phyloP scores from a whole-genome alignment of 1,284 basidiomycete genomes.

The Mycena sp. region DNA sequence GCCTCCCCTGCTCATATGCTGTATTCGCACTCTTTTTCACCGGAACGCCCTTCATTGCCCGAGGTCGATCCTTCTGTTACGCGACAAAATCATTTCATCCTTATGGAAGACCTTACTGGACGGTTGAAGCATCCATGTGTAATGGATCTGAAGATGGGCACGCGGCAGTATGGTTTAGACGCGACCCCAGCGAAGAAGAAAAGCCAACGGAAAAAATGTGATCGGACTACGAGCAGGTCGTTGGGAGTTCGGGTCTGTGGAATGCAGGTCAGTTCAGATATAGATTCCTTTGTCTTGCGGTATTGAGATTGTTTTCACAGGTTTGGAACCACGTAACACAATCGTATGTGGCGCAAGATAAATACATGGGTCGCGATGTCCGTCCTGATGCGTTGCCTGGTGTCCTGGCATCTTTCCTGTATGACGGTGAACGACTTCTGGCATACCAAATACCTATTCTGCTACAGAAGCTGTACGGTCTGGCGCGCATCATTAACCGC shows the following conservation, averaged over 20 bases:
- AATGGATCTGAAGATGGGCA: slow-evolving; percentile 99
- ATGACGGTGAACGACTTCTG: slow-evolving; percentile 86
- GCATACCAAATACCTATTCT: slow-evolving; percentile 93
- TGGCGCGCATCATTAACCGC: slow-evolving; percentile 90
- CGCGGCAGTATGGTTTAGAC: slow-evolving; percentile 97
- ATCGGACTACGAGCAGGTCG: slow-evolving; percentile 91
- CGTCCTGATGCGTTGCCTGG: slow-evolving; percentile 86
- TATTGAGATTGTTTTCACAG: slow-evolving; percentile 51
- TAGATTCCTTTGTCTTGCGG: not conserved
- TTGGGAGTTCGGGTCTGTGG: slow-evolving; percentile 96
- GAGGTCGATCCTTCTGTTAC: slow-evolving; percentile 56
- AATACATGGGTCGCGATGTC: slow-evolving; percentile 95
- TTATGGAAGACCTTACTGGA: slow-evolving; percentile 99
- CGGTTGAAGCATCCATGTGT: slow-evolving; percentile 95
- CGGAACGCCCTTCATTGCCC: slow-evolving; percentile 33
- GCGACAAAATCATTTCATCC: slow-evolving; percentile 96
- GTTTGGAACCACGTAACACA: slow-evolving; percentile 90
- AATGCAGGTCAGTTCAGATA: slow-evolving; percentile 88
- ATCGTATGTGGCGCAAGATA: slow-evolving; percentile 93
- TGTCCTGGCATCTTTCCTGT: slow-evolving; percentile 86
- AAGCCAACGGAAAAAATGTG: slow-evolving; percentile 98
- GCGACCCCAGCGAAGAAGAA: slow-evolving; percentile 94
- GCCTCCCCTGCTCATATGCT: slow-evolving; percentile 15
- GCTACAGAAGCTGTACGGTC: slow-evolving; percentile 92
- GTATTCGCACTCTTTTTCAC: slow-evolving; percentile 29